Evolutionary conservation across 345 rosid species (phyloP).

Genomic region (Moricandia arvensis): DNA sequence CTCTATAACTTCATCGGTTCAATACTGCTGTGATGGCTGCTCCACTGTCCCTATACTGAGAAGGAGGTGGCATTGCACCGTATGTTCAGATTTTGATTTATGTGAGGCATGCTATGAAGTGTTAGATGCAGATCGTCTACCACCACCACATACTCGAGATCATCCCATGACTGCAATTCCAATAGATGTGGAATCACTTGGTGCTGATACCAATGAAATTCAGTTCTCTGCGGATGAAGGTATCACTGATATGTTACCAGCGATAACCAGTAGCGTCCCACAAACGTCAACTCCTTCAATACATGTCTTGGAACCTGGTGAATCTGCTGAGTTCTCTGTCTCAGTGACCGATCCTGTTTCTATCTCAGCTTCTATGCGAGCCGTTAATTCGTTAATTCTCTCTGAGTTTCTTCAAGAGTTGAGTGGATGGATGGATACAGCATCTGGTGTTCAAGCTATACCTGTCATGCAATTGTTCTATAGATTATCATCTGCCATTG

Average conservation of each 20-base stretch:
- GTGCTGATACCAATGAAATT: slow-evolving; percentile 76
- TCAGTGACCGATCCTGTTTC: slow-evolving; percentile 71
- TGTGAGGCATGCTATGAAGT: slow-evolving; percentile 96
- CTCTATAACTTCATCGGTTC: slow-evolving; percentile 91
- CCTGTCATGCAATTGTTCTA: slow-evolving; percentile 96
- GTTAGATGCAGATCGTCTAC: slow-evolving; percentile 78
- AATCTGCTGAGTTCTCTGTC: slow-evolving; percentile 76
- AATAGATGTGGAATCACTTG: slow-evolving; percentile 86
- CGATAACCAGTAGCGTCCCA: slow-evolving; percentile 40
- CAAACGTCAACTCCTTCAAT: slow-evolving; percentile 84
- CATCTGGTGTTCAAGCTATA: slow-evolving; percentile 81
- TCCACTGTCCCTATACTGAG: slow-evolving; percentile 93
- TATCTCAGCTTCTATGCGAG: slow-evolving; percentile 92
- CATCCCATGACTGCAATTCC: slow-evolving; percentile 97
- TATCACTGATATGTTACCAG: slow-evolving; percentile 57
- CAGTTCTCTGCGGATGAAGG: slow-evolving; percentile 77
- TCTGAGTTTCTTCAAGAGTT: slow-evolving; percentile 88
- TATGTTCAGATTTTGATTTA: slow-evolving; percentile 96
- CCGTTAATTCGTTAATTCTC: slow-evolving; percentile 88
- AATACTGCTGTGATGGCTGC: slow-evolving; percentile 98
- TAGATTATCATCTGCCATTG: slow-evolving; percentile 91
- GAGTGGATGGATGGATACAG: slow-evolving; percentile 91
- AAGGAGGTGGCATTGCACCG: slow-evolving; percentile 97
- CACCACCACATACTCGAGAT: slow-evolving; percentile 90
- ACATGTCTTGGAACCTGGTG: slow-evolving; percentile 85